Base-by-base conservation (phyloP, 2,329 filamentous ascomycete genomes). In the Cladophialophora psammophila region DNA sequence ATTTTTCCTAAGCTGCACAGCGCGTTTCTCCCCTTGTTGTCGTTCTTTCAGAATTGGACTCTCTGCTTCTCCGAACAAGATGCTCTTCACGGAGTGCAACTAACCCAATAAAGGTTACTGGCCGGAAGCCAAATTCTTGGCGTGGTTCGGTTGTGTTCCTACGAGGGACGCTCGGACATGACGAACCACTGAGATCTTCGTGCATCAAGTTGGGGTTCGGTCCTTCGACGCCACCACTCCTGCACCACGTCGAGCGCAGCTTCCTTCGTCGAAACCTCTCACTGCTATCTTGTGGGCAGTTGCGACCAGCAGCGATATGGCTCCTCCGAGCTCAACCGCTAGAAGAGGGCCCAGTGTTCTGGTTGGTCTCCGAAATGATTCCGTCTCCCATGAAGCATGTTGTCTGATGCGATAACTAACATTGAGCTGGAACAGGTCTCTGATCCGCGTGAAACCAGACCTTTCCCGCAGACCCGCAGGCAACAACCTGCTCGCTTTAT, bases 401-500 rank as follows among this genome's bases (percentile, higher is more conserved):
- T 48, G 26, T 32, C 34, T 31, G 20, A 26, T n/a, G 34, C 36
- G 34, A 45, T 50, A 18, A 54, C 68, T 70, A 55, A 70, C 60
- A 64, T 68, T 32, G 60, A 66, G 50, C 60, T 66, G 20, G 38
- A 56, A 35, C 66, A 70, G 68, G 68, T 68, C 34, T 64, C 60
- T 34, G 69, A 71, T 34, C 31, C 63, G 56, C 63, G 68, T 18
- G 73, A 74, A 73, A 72, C 57, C 57, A 71, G 72, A 53, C 70
- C 74, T 40, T 66, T 71, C 13, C 73, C 70, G 36, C 72, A 69
- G 52, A 69, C 72, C 70, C 74, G 73, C 71, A 79, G 73, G 65
- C 78, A 73, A 72, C 18, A 50, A 26, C 83, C 85, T 72, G 94
- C 88, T 83, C 91, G 88, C 74, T 91, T 91, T 78, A 92, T 98